phyloP scores from a whole-genome alignment of 2,329 filamentous ascomycete species.

The Exophiala xenobiotica region DNA sequence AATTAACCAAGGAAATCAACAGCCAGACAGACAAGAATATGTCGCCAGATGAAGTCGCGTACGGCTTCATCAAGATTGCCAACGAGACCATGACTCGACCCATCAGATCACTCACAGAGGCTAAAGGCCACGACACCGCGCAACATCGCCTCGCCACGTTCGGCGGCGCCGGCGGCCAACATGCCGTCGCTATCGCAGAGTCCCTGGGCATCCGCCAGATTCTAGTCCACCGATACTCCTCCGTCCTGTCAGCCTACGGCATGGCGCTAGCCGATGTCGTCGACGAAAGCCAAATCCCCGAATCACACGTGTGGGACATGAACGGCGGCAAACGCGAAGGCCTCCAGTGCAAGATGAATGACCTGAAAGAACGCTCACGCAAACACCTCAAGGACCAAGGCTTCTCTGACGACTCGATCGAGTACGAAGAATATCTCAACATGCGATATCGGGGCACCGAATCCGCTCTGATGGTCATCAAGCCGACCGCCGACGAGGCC shows the following conservation, averaged over 20 bases:
- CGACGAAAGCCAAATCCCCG: slow-evolving; percentile 71
- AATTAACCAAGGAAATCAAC: slow-evolving; percentile 76
- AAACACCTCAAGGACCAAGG: slow-evolving; percentile 71
- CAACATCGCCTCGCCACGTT: slow-evolving; percentile 90
- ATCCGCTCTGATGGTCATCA: slow-evolving; percentile 85
- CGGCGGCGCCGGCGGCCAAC: slow-evolving; percentile 87
- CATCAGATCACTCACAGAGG: slow-evolving; percentile 86
- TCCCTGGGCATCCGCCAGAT: slow-evolving; percentile 83
- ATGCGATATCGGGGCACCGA: slow-evolving; percentile 91
- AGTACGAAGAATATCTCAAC: slow-evolving; percentile 90
- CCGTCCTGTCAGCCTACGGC: slow-evolving; percentile 86
- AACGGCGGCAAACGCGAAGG: slow-evolving; percentile 58
- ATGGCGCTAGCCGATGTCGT: slow-evolving; percentile 93
- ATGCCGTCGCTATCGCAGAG: slow-evolving; percentile 86
- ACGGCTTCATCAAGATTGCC: slow-evolving; percentile 88
- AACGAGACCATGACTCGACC: slow-evolving; percentile 91
- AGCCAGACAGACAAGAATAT: slow-evolving; percentile 63
- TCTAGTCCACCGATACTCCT: slow-evolving; percentile 84
- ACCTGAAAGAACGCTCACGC: slow-evolving; percentile 73
- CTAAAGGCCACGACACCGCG: slow-evolving; percentile 86
- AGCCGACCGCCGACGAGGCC: slow-evolving; percentile 64
- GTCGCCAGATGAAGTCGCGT: slow-evolving; percentile 79
- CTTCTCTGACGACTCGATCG: slow-evolving; percentile 70
- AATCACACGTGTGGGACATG: slow-evolving; percentile 61
- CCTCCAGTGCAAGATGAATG: slow-evolving; percentile 71